Evolutionary conservation across 768 basidiomycete genomes (phyloP).

Genomic region (Zangia roseola): DNA sequence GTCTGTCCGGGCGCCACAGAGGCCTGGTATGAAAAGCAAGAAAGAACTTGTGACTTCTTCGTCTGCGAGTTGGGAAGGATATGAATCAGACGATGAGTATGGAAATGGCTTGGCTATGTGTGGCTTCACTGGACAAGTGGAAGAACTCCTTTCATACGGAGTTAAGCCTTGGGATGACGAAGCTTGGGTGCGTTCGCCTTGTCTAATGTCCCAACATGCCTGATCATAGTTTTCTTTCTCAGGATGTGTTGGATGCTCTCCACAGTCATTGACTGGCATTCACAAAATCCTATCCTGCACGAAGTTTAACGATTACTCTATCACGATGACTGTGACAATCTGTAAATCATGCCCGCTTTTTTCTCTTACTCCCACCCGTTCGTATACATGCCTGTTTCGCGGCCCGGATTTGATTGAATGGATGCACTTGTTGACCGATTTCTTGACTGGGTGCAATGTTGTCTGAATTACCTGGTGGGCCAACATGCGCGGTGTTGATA

Average conservation of each 20-base stretch:
- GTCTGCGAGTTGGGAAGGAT: background rate
- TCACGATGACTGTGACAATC: too few species aligned
- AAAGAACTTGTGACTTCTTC: background rate
- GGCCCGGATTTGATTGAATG: too few species aligned
- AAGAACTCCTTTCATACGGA: slow-evolving; percentile 38
- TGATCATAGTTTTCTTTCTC: background rate
- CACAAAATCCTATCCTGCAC: too few species aligned
- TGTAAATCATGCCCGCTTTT: too few species aligned
- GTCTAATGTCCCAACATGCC: background rate
- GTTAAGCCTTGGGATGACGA: slow-evolving; percentile 49
- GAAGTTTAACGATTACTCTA: too few species aligned
- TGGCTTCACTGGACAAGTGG: slow-evolving; percentile 25
- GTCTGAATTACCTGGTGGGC: too few species aligned
- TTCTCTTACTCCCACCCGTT: too few species aligned
- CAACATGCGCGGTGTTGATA: too few species aligned
- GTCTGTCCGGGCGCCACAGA: background rate
- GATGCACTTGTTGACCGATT: too few species aligned
- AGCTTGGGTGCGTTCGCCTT: slow-evolving; percentile 32
- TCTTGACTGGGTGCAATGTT: too few species aligned
- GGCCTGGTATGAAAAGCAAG: background rate
- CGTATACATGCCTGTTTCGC: too few species aligned
- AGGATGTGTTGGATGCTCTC: slow-evolving; percentile 20
- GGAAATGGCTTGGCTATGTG: slow-evolving; percentile 16
- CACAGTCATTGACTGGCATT: background rate
- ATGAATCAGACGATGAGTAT: background rate